Base-by-base conservation (phyloP, 202 grass and related monocot genomes). In the Panicum virgatum region DNA sequence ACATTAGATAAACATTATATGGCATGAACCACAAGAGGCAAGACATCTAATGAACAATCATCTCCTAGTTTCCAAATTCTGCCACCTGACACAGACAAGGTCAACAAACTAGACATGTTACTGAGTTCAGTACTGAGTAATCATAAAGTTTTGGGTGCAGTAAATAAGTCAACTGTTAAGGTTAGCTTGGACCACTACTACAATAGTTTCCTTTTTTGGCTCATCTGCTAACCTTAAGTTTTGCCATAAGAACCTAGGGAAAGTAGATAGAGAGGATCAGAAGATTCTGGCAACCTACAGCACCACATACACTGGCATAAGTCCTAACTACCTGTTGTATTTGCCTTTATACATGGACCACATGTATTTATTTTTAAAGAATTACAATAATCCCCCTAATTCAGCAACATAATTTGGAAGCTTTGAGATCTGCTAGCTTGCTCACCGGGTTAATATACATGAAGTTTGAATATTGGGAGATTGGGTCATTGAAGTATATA, bases 1-100 rank as follows among this genome's bases (percentile, higher is more conserved):
- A 83, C 38, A 72, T 65, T 37, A 80, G 25, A 80, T 65, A 59
- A 69, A 78, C 38, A 65, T 64, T 37, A 63, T 77, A 54, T 8
- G 42, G 59, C 29, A 83, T 34, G 51, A 75, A 63, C 79, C 5
- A 12, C 63, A 69, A 64, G 2, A 52, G 34, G 48, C n/a, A 74
- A 74, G 19, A 76, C 53, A 80, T 74, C 60, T 62, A 23, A 20
- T 7, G 74, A 73, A 23, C 32, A 68, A 42, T 25, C 50, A 76
- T 50, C 19, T 27, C 11, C 71, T 62, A 76, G 40, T 75, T 76
- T 12, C 22, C 27, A 34, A 72, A 34, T 42, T 76, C 36, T 63
- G 23, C 30, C 46, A 70, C 72, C 25, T 39, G 34, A 53, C 23
- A 26, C 43, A 69, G 18, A 48, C 8, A 83, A 88, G 32, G 25